phyloP scores from a whole-genome alignment of 345 rosid genomes.

The Rhodamnia rubescens region DNA sequence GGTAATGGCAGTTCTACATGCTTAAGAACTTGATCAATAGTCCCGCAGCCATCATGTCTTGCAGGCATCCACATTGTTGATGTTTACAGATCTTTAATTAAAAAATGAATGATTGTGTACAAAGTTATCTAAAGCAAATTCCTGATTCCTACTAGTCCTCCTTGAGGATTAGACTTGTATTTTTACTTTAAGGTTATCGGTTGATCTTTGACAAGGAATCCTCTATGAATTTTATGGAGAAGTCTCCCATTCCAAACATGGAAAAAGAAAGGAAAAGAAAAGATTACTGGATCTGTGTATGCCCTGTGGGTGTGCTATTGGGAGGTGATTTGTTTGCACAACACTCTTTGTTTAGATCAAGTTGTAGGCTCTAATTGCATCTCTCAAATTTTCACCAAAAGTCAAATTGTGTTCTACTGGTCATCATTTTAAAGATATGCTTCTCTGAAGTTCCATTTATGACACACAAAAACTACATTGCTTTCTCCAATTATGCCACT shows the following conservation, averaged over 20 bases:
- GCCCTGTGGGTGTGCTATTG: background rate
- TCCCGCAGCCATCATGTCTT: background rate
- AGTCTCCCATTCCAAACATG: background rate
- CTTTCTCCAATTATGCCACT: background rate
- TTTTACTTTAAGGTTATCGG: background rate
- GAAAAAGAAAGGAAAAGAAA: background rate
- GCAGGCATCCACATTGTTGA: background rate
- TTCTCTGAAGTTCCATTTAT: background rate
- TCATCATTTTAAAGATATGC: background rate
- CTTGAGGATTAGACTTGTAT: background rate
- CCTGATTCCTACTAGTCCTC: background rate
- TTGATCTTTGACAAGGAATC: background rate
- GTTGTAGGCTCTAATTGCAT: background rate
- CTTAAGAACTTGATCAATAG: background rate
- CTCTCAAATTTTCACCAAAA: background rate
- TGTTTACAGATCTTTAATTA: background rate
- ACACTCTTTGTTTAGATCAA: background rate
- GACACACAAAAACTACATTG: background rate
- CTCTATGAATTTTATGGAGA: background rate
- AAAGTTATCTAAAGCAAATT: background rate
- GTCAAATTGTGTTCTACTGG: background rate
- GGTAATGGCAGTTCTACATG: conserved; percentile 29
- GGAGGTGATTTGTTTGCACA: background rate
- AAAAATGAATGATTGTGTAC: background rate
- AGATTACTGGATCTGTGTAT: background rate